Percentiles rank a stretch among this genome's conserved stretches.
phyloP scores from a whole-genome alignment of 495 filamentous ascomycete genomes.

The Daldinia grandis region DNA sequence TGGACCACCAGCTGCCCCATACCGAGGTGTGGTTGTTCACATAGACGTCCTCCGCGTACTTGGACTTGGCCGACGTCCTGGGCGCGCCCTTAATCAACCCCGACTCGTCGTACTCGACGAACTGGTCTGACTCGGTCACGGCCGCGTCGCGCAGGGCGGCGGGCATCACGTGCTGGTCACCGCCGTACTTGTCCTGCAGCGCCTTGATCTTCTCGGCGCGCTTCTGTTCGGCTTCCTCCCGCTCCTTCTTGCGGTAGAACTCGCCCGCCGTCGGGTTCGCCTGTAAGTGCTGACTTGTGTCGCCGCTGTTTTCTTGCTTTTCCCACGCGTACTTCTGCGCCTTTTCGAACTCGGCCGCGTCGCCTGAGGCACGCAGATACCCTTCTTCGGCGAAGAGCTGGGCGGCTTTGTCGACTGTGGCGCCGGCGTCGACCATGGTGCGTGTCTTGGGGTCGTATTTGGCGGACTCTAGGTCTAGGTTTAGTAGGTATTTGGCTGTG shows the following conservation, averaged over 20 bases:
- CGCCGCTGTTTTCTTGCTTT: conserved; percentile 79
- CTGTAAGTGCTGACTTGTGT: conserved; percentile 84
- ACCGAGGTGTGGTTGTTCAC: conserved; percentile 91
- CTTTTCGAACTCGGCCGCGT: conserved; percentile 92
- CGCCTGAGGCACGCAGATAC: conserved; percentile 88
- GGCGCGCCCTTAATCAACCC: conserved; percentile 90
- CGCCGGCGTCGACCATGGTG: conserved; percentile 90
- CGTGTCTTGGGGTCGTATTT: conserved; percentile 98
- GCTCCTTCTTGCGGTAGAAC: conserved; percentile 78
- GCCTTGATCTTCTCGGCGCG: conserved; percentile 71
- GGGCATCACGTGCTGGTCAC: conserved; percentile 68
- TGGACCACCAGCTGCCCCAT: conserved; percentile 97
- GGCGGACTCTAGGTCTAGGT: conserved; percentile 93
- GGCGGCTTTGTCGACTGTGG: conserved; percentile 81
- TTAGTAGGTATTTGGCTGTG: conserved; percentile 96
- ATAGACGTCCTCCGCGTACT: conserved; percentile 88
- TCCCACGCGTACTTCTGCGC: conserved; percentile 96
- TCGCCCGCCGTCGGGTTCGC: conserved; percentile 96
- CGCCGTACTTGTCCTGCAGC: conserved; percentile 85
- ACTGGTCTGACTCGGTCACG: conserved; percentile 83
- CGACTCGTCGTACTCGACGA: conserved; percentile 92
- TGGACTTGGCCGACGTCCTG: conserved; percentile 77
- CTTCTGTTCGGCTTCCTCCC: conserved; percentile 73
- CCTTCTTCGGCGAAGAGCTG: conserved; percentile 93
- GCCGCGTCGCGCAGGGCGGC: conserved; percentile 69